Evolutionary conservation across 1,139 yeast species (phyloP).

Genomic region (Protomyces inundatus): DNA sequence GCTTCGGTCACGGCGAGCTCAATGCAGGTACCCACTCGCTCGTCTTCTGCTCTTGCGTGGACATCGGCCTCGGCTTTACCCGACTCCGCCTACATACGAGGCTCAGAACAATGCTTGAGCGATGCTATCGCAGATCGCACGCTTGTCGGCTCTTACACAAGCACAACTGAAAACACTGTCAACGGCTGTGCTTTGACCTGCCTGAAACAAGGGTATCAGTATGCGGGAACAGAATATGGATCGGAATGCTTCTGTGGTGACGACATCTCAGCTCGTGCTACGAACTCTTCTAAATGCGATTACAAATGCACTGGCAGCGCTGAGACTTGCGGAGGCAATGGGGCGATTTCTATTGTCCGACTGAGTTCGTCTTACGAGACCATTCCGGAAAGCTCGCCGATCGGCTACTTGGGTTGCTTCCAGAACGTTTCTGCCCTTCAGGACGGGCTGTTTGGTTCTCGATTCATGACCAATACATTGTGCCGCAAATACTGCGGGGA

Average conservation of each 20-base stretch:
- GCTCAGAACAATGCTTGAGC: neutral
- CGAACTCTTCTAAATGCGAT: neutral
- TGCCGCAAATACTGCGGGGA: neutral
- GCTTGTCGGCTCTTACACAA: neutral
- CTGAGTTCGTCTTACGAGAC: neutral
- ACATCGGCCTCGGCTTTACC: no score
- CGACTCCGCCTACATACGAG: neutral
- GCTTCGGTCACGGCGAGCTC: no score
- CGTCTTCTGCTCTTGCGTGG: no score
- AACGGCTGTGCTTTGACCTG: neutral
- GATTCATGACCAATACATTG: neutral
- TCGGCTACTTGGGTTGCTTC: neutral
- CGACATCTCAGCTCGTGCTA: neutral
- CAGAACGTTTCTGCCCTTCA: neutral
- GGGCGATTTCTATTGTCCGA: neutral
- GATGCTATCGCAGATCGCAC: neutral
- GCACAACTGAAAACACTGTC: neutral
- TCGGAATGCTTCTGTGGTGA: neutral
- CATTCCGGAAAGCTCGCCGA: neutral
- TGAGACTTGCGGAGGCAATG: conserved; percentile 6
- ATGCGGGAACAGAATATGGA: neutral
- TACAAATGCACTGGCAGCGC: neutral
- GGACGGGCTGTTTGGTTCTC: neutral
- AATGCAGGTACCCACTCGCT: no score
- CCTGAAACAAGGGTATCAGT: neutral